Evolutionary conservation across 441 rosid genomes (phyloP), one percentile per base, ranked within the genome.

Genomic region (Erodium trifolium): DNA sequence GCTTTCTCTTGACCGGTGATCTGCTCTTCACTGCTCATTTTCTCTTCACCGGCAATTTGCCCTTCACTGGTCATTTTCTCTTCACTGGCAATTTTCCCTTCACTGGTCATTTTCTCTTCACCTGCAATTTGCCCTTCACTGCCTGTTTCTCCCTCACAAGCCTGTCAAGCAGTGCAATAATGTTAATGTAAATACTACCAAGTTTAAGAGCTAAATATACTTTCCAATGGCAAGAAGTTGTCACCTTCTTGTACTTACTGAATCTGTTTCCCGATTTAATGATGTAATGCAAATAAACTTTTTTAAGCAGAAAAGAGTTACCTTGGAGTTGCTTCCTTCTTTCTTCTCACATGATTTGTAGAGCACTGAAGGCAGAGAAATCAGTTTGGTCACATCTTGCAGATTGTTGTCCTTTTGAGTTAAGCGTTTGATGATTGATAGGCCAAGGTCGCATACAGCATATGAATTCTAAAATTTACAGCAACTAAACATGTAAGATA

Each of bases 391-490:
- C 75, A 67, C 72, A 69, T 67, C 83, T 79, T 82, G 83, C 12
- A 82, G 64, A 72, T 78, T 83, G 18, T 73, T 80, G 63, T 83
- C 93, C 80, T 82, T 86, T 67, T 68, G 83, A 70, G 79, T 74
- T 63, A 91, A 77, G 78, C 75, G 85, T 79, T 84, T 89, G 76
- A 75, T 78, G 62, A 89, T 82, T 31, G 88, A 82, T 79, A 95
- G 76, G 75, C 99, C 99, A 73, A 95, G 87, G 78, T 88, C 99
- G 82, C 89, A 88, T 69, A 95, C 82, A 68, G 96, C 98, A 78
- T 87, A 87, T 23, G 96, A 93, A 74, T 84, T 95, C 99, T 95
- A 96, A 67, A 55, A 76, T 76, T 69, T 60, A 11, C 69, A 76
- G 79, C 65, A 53, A 66, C 70, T 47, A 18, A 57, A 67, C 2